Evolutionary conservation across 441 rosid genomes (phyloP), one percentile per base, ranked within the genome.

Genomic region (Metrosideros polymorpha): DNA sequence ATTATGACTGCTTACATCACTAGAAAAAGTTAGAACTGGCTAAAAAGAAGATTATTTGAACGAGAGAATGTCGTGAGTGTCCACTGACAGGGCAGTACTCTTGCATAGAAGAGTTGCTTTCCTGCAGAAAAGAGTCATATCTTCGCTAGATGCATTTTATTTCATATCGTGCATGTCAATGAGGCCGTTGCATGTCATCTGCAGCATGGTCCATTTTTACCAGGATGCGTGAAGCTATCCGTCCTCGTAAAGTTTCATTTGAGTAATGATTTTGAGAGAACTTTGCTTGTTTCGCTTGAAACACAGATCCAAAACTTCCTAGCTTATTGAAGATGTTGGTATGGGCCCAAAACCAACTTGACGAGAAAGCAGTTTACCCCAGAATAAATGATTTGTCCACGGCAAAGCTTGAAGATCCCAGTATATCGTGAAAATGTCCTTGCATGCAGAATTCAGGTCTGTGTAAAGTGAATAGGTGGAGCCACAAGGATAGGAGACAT

Each of bases 291-390:
- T 66, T 86, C 35, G n/a, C 85, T 66, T 51, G 75, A 85, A 59
- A 51, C 56, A 50, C 96, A 98, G 99, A 98, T 86, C 99, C 99
- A 18, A 98, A 98, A 91, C 98, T 98, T 86, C 97, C 98, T 82
- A 94, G 95, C 87, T 92, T 96, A 93, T 90, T 98, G 89, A 98
- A 94, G 93, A 96, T 95, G 98, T 88, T 98, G 93, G 32, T 94
- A 83, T 98, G 98, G 98, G 95, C 97, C 82, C 98, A 98, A 89
- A 94, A 90, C 56, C 96, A 95, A 89, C 96, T 98, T 13, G 99
- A 96, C 87, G 97, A 96, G 89, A 98, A 93, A 91, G 98, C 98
- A 84, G 90, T 90, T 30, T 98, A 96, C 92, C 99, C 99, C 9
- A 95, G 96, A 88, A 95, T 96, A 88, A 98, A 90, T 10, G 92